A percentile compares a stretch with the other conserved stretches of the same genome.
phyloP scores from a whole-genome alignment of 441 rosid genomes.

The Gossypium gossypioides region DNA sequence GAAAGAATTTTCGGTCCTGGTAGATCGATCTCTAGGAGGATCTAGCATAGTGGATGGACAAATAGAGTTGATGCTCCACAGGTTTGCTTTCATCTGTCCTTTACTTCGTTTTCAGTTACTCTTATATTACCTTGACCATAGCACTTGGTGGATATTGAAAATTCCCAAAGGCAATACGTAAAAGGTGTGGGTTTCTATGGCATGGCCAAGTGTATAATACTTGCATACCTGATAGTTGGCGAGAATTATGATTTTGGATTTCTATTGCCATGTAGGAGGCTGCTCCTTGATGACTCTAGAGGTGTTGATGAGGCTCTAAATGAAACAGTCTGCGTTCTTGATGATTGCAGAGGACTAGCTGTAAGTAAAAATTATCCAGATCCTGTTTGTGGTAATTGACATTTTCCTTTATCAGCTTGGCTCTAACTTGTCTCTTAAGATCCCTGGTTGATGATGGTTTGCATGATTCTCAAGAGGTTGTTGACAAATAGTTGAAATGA shows the following conservation, averaged over 20 bases:
- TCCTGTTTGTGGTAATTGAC: not conserved
- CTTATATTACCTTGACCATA: not conserved
- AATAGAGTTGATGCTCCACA: slow-evolving; percentile 92
- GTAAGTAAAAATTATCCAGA: slow-evolving; percentile 36
- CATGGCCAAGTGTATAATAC: not conserved
- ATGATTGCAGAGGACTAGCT: slow-evolving; percentile 66
- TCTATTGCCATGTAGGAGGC: slow-evolving; percentile 52
- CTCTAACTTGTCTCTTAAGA: not conserved
- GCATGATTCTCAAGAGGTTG: not conserved
- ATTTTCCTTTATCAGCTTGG: not conserved
- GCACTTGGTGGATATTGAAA: not conserved
- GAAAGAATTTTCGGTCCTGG: slow-evolving; percentile 79
- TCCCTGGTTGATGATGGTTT: not conserved
- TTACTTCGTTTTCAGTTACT: not conserved
- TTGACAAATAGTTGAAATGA: not conserved
- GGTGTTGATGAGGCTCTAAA: slow-evolving; percentile 88
- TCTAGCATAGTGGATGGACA: slow-evolving; percentile 84
- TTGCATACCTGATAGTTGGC: not conserved
- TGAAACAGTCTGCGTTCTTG: slow-evolving; percentile 69
- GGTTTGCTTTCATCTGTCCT: slow-evolving; percentile 32
- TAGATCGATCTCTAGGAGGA: slow-evolving; percentile 88
- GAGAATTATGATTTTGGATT: slow-evolving; percentile 5
- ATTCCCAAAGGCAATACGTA: not conserved
- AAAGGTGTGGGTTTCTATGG: not conserved
- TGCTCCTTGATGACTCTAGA: slow-evolving; percentile 80